These are phyloP conservation scores for Xylariaceae sp. DNA, from an alignment of 2,329 filamentous ascomycete species.

Conservation along the genomic window DNA sequence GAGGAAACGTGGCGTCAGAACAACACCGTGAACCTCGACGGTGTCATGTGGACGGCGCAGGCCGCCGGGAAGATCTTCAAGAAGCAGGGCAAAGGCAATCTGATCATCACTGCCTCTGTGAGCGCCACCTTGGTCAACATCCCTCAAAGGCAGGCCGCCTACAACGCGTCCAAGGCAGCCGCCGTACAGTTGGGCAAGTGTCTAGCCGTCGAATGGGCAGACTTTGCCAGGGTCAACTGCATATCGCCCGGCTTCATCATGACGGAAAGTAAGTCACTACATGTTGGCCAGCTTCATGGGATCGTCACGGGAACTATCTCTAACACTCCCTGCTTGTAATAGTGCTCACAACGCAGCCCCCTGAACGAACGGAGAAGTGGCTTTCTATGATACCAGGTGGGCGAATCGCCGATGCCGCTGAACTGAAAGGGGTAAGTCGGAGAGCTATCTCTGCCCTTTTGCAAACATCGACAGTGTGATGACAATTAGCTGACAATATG, in stretches of 20 bases:
- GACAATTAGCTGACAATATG: background rate
- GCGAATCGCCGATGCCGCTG: slow-evolving; percentile 31
- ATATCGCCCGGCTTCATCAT: slow-evolving; percentile 36
- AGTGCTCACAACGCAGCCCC: slow-evolving; percentile 32
- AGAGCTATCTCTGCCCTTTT: background rate
- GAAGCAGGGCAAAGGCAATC: slow-evolving; percentile 27
- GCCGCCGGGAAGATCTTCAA: slow-evolving; percentile 38
- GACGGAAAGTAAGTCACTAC: slow-evolving; percentile 28
- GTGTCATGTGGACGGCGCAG: slow-evolving; percentile 41
- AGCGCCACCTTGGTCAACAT: slow-evolving; percentile 14
- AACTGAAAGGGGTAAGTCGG: slow-evolving; percentile 30
- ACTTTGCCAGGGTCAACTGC: slow-evolving; percentile 38
- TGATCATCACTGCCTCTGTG: slow-evolving; percentile 14
- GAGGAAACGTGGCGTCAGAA: slow-evolving; percentile 36
- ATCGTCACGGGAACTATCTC: background rate
- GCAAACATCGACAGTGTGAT: background rate
- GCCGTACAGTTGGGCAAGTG: slow-evolving; percentile 38
- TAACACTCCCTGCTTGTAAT: background rate
- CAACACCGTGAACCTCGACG: slow-evolving; percentile 38
- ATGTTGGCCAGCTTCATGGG: background rate
- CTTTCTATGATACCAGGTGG: slow-evolving; percentile 29
- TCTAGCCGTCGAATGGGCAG: slow-evolving; percentile 40
- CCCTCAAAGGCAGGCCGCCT: slow-evolving; percentile 15
- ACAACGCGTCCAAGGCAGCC: slow-evolving; percentile 22
- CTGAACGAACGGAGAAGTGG: slow-evolving; percentile 29